These are phyloP conservation scores for Hyaloperonospora brassicae DNA, from an alignment of 352 stramenopile genomes.

Conservation along the genomic window DNA sequence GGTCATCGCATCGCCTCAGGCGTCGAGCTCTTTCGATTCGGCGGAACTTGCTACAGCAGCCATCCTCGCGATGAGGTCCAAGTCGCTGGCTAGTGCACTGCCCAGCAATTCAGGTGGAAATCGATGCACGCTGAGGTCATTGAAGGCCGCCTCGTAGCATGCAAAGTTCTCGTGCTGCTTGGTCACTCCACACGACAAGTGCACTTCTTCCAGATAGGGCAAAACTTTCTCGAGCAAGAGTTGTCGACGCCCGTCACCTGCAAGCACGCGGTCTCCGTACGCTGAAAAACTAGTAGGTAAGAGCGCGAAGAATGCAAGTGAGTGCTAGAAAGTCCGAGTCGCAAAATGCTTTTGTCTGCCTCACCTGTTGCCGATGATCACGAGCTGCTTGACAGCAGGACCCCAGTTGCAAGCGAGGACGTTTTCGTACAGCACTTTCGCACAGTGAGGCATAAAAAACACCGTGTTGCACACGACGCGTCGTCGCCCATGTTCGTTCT, in stretches of 20 bases:
- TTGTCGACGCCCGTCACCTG: slow-evolving; percentile 27
- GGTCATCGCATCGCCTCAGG: background rate
- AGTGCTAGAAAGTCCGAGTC: too few species aligned
- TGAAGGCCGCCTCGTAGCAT: slow-evolving; percentile 69
- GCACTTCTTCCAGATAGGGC: slow-evolving; percentile 41
- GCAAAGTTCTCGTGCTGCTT: slow-evolving; percentile 47
- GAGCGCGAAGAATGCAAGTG: background rate
- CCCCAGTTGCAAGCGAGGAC: slow-evolving; percentile 80
- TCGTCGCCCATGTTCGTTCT: slow-evolving; percentile 59
- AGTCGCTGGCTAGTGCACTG: slow-evolving; percentile 10
- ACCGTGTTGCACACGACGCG: slow-evolving; percentile 39
- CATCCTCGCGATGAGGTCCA: slow-evolving; percentile 16
- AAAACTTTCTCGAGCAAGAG: slow-evolving; percentile 45
- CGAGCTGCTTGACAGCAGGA: slow-evolving; percentile 26
- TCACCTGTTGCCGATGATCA: slow-evolving; percentile 84
- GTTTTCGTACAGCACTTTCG: slow-evolving; percentile 83
- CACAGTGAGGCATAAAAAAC: slow-evolving; percentile 91
- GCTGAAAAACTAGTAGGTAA: slow-evolving; percentile 47
- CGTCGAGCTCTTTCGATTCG: background rate
- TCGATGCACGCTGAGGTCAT: slow-evolving; percentile 41
- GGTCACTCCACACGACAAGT: slow-evolving; percentile 31
- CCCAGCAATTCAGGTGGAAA: slow-evolving; percentile 16
- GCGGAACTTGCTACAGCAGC: slow-evolving; percentile 6
- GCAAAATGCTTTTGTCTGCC: too few species aligned
- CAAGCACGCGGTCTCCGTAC: slow-evolving; percentile 64